A percentile compares a stretch with the other conserved stretches of the same genome.
Conservation (phyloP, 1,139 yeast species). For the Meyerozyma carpophila region DNA sequence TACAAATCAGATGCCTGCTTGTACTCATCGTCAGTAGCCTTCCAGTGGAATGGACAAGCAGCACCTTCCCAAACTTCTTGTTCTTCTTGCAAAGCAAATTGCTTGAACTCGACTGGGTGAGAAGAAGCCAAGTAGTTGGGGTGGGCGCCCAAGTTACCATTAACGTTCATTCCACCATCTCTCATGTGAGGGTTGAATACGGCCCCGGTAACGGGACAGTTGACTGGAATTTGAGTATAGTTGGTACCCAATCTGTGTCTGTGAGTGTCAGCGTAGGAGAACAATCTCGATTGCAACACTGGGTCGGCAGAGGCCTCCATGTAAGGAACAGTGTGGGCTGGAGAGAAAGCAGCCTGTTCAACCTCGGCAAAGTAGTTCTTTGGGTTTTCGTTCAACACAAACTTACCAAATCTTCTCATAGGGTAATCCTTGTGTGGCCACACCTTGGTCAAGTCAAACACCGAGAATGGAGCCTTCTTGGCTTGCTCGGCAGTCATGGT, state of each 20-base stretch:
- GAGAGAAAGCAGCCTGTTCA: conserved; percentile 80
- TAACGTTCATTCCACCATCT: conserved; percentile 82
- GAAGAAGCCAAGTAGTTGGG: conserved; percentile 73
- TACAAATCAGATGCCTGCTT: conserved; percentile 63
- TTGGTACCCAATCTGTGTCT: conserved; percentile 58
- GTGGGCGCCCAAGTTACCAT: conserved; percentile 78
- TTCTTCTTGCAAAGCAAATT: conserved; percentile 41
- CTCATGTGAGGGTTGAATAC: conserved; percentile 64
- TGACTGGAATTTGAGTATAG: conserved; percentile 70
- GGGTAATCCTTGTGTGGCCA: conserved; percentile 82
- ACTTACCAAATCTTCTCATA: conserved; percentile 66
- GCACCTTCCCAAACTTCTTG: conserved; percentile 90
- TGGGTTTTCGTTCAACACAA: conserved; percentile 67
- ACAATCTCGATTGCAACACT: conserved; percentile 77
- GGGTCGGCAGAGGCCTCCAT: conserved; percentile 86
- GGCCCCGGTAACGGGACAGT: conserved; percentile 52
- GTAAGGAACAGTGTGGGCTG: conserved; percentile 80
- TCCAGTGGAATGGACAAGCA: conserved; percentile 88
- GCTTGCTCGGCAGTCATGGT: conserved; percentile 73
- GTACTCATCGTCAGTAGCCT: conserved; percentile 61
- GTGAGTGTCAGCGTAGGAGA: conserved; percentile 84
- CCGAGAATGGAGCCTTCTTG: conserved; percentile 48
- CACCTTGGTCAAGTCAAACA: conserved; percentile 70
- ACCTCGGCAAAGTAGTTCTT: conserved; percentile 76
- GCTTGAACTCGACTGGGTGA: conserved; percentile 50